Evolutionary conservation across 257 asterid genomes (phyloP).

Genomic region (Gynochthodes officinalis): DNA sequence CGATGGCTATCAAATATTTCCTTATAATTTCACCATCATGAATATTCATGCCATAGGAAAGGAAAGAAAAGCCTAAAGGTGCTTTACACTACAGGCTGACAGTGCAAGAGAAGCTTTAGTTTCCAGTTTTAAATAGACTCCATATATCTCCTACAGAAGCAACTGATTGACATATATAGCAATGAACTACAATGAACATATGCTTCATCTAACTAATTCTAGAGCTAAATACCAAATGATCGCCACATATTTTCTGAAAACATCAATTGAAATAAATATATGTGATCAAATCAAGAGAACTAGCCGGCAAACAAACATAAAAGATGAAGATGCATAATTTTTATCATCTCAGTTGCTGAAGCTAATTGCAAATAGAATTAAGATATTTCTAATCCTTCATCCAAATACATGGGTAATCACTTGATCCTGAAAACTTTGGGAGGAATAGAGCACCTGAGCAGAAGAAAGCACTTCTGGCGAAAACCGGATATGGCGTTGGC

Average conservation of each 20-base stretch:
- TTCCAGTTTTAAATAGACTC: neutral
- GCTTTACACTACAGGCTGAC: neutral
- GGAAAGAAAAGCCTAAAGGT: neutral
- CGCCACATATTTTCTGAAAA: neutral
- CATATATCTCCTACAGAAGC: neutral
- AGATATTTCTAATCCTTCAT: neutral
- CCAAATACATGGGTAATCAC: neutral
- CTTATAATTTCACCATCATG: neutral
- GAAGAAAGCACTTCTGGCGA: slow-evolving; percentile 86
- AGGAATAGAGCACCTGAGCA: slow-evolving; percentile 68
- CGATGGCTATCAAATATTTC: neutral
- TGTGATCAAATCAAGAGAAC: slow-evolving; percentile 4
- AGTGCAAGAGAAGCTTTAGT: neutral
- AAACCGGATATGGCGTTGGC: slow-evolving; percentile 89
- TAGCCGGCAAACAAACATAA: neutral
- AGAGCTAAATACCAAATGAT: neutral
- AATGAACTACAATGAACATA: neutral
- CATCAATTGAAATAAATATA: neutral
- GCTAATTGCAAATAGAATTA: neutral
- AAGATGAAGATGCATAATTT: neutral
- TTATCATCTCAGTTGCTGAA: neutral
- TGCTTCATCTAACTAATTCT: neutral
- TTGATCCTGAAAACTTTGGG: slow-evolving; percentile 4
- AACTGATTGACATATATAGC: neutral
- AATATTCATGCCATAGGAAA: neutral